Evolutionary conservation across 2,329 filamentous ascomycete species (phyloP).

Genomic region (Fusarium sp.): DNA sequence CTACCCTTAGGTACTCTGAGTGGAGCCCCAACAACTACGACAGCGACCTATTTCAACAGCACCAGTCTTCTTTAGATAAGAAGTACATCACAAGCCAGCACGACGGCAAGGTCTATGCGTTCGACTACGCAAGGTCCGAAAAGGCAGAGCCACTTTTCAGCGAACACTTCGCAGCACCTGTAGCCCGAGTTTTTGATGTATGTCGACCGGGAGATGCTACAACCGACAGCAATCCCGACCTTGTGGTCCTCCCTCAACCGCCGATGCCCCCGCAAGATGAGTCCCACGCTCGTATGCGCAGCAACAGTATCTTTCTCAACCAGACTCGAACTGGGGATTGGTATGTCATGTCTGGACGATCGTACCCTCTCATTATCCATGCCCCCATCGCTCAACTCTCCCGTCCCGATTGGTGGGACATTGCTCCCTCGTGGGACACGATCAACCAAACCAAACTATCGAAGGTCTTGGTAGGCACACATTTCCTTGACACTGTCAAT

Average conservation of each 20-base stretch:
- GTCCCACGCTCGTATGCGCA: conserved; percentile 63
- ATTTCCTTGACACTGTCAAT: conserved; percentile 64
- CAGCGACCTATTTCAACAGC: conserved; percentile 86
- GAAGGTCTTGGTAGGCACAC: conserved; percentile 77
- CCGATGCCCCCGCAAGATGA: conserved; percentile 68
- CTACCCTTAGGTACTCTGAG: conserved; percentile 91
- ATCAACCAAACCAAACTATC: conserved; percentile 62
- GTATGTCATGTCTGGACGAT: conserved; percentile 90
- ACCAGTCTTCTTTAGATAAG: conserved; percentile 82
- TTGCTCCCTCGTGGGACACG: conserved; percentile 54
- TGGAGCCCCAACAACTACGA: conserved; percentile 96
- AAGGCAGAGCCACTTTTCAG: conserved; percentile 70
- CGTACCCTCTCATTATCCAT: conserved; percentile 87
- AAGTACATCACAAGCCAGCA: conserved; percentile 90
- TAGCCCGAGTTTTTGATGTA: conserved; percentile 90
- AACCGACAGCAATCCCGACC: conserved; percentile 74
- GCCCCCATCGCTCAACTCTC: conserved; percentile 63
- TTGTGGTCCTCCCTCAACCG: conserved; percentile 90
- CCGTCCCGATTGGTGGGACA: conserved; percentile 61
- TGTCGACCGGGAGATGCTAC: conserved; percentile 77
- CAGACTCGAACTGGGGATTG: conserved; percentile 87
- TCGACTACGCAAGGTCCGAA: conserved; percentile 72
- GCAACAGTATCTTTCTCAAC: conserved; percentile 83
- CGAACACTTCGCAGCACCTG: conserved; percentile 78
- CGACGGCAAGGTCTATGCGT: conserved; percentile 85